Base-by-base conservation (phyloP, 495 filamentous ascomycete species). In the Neurospora sublineolata region DNA sequence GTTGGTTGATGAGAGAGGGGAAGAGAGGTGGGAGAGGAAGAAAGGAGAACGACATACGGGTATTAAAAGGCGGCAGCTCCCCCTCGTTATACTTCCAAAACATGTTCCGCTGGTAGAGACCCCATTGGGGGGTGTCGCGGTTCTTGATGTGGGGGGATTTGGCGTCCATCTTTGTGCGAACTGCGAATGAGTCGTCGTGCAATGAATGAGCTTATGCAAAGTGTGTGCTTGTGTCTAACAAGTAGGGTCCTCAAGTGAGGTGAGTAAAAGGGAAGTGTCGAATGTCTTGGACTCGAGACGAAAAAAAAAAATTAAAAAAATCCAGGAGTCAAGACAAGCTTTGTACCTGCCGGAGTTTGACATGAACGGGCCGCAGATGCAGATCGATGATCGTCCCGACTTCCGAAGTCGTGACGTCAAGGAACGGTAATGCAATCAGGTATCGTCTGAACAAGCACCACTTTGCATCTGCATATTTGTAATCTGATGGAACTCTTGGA, bases 81-180 rank as follows among this genome's bases (percentile, higher is more conserved):
- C 46, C 11, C 0, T 58, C 46, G 46, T 90, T 90, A 37, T 80
- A 76, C 27, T 83, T 86, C 86, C 84, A 86, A 73, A 90, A 89
- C 67, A 87, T 84, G 74, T 90, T 87, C 3, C 88, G 82, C 70
- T 90, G 88, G 72, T 90, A 90, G 6, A 88, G 80, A 6, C 76
- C 85, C 82, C 84, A 90, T 82, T 89, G 86, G 27, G 88, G 87
- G 1, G 88, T 90, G 68, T 78, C 84, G 38, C 88, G 79, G 36
- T 83, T 80, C 42, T 82, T 72, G 72, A 88, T 86, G 76, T 89
- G 88, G 10, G 86, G 84, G 73, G 86, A 87, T 7, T 83, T 85
- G 18, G 86, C 84, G 75, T 90, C 87, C 46, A 58, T 58, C n/a
- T 58, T 36, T 36, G 30, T 33, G 30, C 30, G 30, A 33, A 33